Evolutionary conservation across 352 stramenopile genomes (phyloP).

Genomic region (Globisporangium echinulatum): DNA sequence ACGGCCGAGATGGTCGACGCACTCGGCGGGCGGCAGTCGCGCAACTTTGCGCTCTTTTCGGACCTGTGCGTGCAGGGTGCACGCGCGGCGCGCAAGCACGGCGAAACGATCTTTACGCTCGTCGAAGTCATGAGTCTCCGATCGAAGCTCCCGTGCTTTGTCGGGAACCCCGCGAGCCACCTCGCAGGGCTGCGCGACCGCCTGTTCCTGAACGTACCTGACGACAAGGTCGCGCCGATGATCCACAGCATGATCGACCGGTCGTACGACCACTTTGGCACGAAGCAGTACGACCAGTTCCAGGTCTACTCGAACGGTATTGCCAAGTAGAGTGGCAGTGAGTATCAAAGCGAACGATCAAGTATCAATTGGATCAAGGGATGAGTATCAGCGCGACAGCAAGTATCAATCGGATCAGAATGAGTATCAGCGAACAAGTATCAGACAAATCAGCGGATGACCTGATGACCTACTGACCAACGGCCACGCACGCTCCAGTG

Average conservation of each 20-base stretch:
- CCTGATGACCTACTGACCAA: no score
- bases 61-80: slow-evolving; percentile 93
- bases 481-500: no score
- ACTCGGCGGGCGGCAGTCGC: slow-evolving; percentile 88
- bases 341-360: background rate
- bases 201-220: slow-evolving; percentile 59
- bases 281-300: slow-evolving; percentile 94
- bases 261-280: slow-evolving; percentile 93
- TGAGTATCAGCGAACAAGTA: background rate
- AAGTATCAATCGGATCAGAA: background rate
- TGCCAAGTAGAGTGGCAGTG: slow-evolving; percentile 17
- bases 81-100: slow-evolving; percentile 87
- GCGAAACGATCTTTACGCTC: slow-evolving; percentile 91
- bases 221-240: slow-evolving; percentile 47
- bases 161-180: slow-evolving; percentile 21
- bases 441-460: no score
- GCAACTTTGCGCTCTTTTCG: slow-evolving; percentile 91
- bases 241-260: slow-evolving; percentile 93
- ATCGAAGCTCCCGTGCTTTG: slow-evolving; percentile 73
- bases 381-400: background rate
- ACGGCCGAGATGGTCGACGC: slow-evolving; percentile 94
- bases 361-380: background rate
- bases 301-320: slow-evolving; percentile 92
- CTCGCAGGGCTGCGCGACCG: slow-evolving; percentile 51
- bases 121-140: slow-evolving; percentile 93